A percentile compares a stretch with the other conserved stretches of the same genome.
Conservation (phyloP, 139 green algal genomes). For the Closterium sp. region DNA sequence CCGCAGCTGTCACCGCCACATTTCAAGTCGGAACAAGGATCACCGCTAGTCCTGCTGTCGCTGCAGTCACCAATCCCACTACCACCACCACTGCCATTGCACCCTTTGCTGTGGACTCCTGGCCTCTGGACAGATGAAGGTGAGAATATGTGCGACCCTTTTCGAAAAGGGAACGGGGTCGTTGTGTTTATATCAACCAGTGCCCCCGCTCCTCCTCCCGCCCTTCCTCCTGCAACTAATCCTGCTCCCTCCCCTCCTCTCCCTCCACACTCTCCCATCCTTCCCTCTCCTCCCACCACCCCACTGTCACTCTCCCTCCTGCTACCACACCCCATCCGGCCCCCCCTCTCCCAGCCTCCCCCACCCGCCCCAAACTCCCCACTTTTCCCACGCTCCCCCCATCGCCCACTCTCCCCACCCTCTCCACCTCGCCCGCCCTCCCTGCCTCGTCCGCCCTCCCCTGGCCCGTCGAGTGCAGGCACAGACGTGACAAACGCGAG, state of each 20-base stretch:
- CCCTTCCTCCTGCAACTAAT: neutral
- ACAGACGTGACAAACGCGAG: constrained; percentile 8
- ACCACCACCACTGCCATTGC: neutral
- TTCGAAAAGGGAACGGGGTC: neutral
- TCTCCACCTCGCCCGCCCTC: neutral
- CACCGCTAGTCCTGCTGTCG: neutral
- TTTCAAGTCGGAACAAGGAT: neutral
- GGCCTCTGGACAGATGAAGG: neutral
- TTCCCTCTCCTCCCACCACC: neutral
- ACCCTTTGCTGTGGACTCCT: neutral
- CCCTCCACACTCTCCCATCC: neutral
- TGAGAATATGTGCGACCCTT: neutral
- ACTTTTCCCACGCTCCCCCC: neutral
- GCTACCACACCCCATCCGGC: neutral
- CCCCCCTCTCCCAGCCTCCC: neutral
- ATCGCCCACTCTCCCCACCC: neutral
- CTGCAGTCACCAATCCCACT: neutral
- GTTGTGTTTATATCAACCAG: neutral
- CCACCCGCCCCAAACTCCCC: neutral
- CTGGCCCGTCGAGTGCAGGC: neutral
- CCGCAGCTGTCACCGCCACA: neutral
- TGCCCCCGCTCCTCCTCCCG: neutral
- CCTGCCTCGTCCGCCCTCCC: neutral
- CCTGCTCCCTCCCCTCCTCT: neutral
- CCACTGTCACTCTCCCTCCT: neutral